Evolutionary conservation across 2,329 filamentous ascomycete genomes (phyloP).

Genomic region (Hypoxylon rubiginosum): DNA sequence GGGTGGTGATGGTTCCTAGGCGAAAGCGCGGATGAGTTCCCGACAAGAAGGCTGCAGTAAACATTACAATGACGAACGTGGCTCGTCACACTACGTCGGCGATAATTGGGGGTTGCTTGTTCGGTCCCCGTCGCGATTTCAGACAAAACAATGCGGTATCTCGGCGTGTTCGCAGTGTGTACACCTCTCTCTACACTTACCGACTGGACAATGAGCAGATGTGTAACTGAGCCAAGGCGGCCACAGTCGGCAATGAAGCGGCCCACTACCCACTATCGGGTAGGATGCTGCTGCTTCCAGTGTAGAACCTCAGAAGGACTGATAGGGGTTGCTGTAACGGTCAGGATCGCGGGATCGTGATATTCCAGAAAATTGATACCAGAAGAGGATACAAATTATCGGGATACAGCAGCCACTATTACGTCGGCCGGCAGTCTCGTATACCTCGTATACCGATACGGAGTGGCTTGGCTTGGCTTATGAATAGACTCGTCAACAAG

Average conservation of each 20-base stretch:
- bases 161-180: neutral
- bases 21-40: constrained; percentile 24
- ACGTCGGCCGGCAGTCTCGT: constrained; percentile 5
- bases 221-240: constrained; percentile 4
- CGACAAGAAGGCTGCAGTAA: constrained; percentile 19
- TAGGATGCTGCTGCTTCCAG: neutral
- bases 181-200: constrained; percentile 11
- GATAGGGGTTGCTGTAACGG: neutral
- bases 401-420: constrained; percentile 18
- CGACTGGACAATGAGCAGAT: constrained; percentile 8
- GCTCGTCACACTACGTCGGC: constrained; percentile 19
- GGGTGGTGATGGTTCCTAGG: constrained; percentile 9
- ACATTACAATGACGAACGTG: constrained; percentile 16
- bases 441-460: constrained; percentile 22
- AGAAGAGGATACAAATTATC: constrained; percentile 13
- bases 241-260: constrained; percentile 10
- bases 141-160: neutral
- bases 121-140: neutral
- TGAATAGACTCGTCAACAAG: constrained; percentile 15
- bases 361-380: constrained; percentile 1
- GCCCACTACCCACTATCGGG: neutral
- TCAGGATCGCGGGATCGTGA: constrained; percentile 6
- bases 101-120: constrained; percentile 12
- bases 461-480: constrained; percentile 35
- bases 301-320: neutral